Conservation (phyloP, 1,284 basidiomycete species). For the Papiliotrema terrestris region DNA sequence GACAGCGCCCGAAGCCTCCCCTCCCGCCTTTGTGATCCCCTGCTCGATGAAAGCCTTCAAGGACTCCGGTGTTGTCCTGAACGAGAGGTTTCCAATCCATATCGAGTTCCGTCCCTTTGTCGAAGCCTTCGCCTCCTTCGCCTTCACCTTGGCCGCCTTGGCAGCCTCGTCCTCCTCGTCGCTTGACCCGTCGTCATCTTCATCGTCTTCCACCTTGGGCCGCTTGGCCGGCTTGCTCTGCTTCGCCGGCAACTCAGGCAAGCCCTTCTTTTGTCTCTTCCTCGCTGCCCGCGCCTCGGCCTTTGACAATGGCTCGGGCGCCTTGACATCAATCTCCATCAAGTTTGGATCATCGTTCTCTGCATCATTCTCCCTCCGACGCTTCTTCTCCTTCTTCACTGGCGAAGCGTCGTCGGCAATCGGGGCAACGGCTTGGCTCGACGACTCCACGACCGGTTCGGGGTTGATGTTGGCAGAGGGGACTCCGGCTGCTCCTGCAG, state of each 20-base stretch:
- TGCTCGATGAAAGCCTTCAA: slow-evolving; percentile 69
- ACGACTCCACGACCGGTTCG: slow-evolving; percentile 5
- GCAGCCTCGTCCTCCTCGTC: slow-evolving; percentile 51
- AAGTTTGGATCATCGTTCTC: slow-evolving; percentile 19
- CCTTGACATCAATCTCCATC: slow-evolving; percentile 46
- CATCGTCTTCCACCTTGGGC: slow-evolving; percentile 10
- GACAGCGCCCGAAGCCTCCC: slow-evolving; percentile 39
- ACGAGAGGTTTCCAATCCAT: slow-evolving; percentile 94
- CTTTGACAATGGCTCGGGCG: slow-evolving; percentile 47
- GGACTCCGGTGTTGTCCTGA: slow-evolving; percentile 74
- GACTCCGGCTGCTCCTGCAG: neutral
- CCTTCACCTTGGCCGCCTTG: slow-evolving; percentile 53
- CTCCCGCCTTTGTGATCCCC: slow-evolving; percentile 51
- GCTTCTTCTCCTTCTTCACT: slow-evolving; percentile 1
- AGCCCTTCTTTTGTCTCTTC: slow-evolving; percentile 38
- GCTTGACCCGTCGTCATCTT: slow-evolving; percentile 59
- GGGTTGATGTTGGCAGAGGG: slow-evolving; percentile 4
- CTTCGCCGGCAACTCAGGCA: slow-evolving; percentile 15
- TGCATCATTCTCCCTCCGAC: slow-evolving; percentile 3
- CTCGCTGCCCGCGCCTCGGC: slow-evolving; percentile 45
- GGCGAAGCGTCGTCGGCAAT: neutral
- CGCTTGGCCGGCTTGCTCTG: slow-evolving; percentile 16
- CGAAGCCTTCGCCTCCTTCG: slow-evolving; percentile 57
- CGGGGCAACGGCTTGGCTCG: neutral
- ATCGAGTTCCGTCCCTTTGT: slow-evolving; percentile 70